A percentile compares a stretch with the other conserved stretches of the same genome.
Conservation (phyloP, 495 filamentous ascomycete genomes). For the Neurospora sp. region DNA sequence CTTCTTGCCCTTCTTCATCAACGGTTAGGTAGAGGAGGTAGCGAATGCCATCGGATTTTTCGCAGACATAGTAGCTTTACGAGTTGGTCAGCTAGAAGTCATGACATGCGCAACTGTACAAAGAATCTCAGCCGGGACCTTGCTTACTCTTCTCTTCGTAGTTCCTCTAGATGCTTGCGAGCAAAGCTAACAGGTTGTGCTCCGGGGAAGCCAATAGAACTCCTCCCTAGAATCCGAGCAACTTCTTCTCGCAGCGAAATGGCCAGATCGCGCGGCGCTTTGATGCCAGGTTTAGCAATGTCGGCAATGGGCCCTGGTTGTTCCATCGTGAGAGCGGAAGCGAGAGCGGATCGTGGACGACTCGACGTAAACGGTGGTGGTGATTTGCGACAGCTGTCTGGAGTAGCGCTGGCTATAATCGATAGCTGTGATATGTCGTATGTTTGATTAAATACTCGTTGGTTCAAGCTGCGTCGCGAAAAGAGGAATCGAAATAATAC, state of each 20-base stretch:
- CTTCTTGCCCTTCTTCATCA: constrained; percentile 45
- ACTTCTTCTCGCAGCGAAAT: constrained; percentile 61
- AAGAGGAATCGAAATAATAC: neutral
- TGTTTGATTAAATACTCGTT: neutral
- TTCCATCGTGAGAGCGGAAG: constrained; percentile 12
- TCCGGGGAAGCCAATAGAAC: constrained; percentile 64
- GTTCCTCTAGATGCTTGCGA: constrained; percentile 62
- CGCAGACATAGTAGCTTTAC: constrained; percentile 82
- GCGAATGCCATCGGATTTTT: constrained; percentile 94
- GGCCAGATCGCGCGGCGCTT: constrained; percentile 47
- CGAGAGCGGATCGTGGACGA: neutral
- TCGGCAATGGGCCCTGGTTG: constrained; percentile 24
- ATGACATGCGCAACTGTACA: neutral
- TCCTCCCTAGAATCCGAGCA: constrained; percentile 60
- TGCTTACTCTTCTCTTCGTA: constrained; percentile 61
- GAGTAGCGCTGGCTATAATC: neutral
- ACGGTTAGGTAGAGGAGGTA: constrained; percentile 81
- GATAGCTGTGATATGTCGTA: neutral
- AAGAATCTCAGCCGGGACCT: neutral
- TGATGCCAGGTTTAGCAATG: constrained; percentile 54
- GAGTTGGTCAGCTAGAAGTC: neutral
- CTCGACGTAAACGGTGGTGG: neutral
- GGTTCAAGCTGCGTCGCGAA: neutral
- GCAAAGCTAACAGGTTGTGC: constrained; percentile 93
- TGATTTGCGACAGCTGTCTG: neutral